Base-by-base conservation (phyloP, 1,139 yeast species). In the Meyerozyma sp. region DNA sequence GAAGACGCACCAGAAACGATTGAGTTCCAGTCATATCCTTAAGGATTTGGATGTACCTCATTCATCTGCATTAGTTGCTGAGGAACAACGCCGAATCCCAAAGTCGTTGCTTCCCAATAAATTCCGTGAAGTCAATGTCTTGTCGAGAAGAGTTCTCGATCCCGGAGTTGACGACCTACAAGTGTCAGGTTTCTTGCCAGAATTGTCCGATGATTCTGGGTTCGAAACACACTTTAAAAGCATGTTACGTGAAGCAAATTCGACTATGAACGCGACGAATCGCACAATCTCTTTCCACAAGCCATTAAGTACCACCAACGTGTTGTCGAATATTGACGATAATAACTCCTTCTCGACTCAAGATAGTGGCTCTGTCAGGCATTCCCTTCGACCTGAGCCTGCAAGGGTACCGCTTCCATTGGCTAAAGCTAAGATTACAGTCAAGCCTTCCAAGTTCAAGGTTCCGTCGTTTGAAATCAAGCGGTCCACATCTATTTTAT, bases 191-290 rank as follows among this genome's bases (percentile, higher is more conserved):
- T 71, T 69, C 46, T 62, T 73, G 45, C 78, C 79, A 3, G 77
- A 74, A 47, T 48, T 73, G 37, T 70, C 78, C 0, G 68, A 69
- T 40, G 77, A 71, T 49, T 73, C 78, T n/a, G 78, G 75, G 1
- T 68, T 74, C 50, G 75, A 63, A 35, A 59, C 58, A 43, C 70
- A 68, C 43, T 68, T 74, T 53, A 61, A 57, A 25, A 45, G 46
- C 38, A 58, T 63, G 42, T 51, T 64, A 39, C 55, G 53, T 29
- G 54, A 50, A 16, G 58, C 54, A 27, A 55, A 53, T 30, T 50
- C 57, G 1, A 39, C 50, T 8, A 42, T 52, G 35, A 54, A 55
- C 40, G 52, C 56, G 38, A 52, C 61, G 4, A 57, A 57, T 41
- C 53, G 64, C 41, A 51, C 51, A 23, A 61, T 63, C 39, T 55